phyloP scores from a whole-genome alignment of 148 eudicot genomes.

The Talinum fruticosum region DNA sequence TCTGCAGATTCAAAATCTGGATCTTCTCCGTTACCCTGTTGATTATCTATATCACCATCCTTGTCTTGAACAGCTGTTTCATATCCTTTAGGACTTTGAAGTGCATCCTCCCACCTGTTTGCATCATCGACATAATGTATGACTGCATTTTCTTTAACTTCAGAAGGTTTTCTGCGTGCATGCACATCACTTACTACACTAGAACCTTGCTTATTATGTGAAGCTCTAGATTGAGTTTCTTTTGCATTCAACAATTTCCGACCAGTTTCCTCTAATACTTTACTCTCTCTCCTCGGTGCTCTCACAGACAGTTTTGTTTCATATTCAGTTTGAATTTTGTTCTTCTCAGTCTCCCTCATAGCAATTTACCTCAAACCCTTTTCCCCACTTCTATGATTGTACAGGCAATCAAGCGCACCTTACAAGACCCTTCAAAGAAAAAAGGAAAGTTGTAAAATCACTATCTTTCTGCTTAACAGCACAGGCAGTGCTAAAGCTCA shows the following conservation, averaged over 20 bases:
- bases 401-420: background rate
- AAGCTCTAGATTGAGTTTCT: conserved; percentile 41
- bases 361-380: background rate
- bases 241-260: conserved; percentile 39
- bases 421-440: background rate
- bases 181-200: conserved; percentile 40
- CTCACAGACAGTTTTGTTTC: conserved; percentile 46
- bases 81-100: conserved; percentile 23
- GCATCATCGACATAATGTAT: conserved; percentile 66
- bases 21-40: no score
- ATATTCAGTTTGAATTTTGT: conserved; percentile 46
- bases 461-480: conserved; percentile 20
- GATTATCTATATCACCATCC: conserved; percentile 12
- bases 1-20: conserved; percentile 52
- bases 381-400: background rate
- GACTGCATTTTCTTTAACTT: conserved; percentile 55
- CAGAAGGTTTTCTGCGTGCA: conserved; percentile 37
- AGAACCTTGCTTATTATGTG: conserved; percentile 28
- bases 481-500: background rate
- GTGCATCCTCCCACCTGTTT: conserved; percentile 44
- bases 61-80: conserved; percentile 15
- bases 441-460: background rate
- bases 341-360: conserved; percentile 66
- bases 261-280: conserved; percentile 36
- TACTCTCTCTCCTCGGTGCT: conserved; percentile 48